Evolutionary conservation across 1,139 yeast species (phyloP), one percentile per base, ranked within the genome.

Genomic region (Protomyces lactucae-debilis): DNA sequence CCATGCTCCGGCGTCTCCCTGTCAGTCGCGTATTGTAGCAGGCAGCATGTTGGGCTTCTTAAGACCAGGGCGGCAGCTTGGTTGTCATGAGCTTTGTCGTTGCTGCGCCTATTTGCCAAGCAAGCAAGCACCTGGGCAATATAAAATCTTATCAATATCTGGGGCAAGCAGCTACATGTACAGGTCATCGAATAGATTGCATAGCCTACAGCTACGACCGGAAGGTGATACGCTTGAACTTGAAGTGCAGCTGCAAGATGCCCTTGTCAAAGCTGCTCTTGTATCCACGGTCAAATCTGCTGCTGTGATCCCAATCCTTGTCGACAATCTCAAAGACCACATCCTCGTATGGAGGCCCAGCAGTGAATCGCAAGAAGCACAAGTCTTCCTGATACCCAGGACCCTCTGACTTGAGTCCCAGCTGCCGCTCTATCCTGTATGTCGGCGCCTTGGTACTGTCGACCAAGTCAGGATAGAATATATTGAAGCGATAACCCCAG

Each of bases 401-500:
- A 3, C 65, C 59, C 18, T 46, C 53, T 45, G 43, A 61, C 64
- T 43, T 66, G 60, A 52, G 65, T 60, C 60, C 64, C 28, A 64
- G 67, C 28, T 68, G 71, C 37, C 71, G 69, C 35, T 73, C 69
- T 12, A 77, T 68, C 55, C 70, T 70, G 68, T 73, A 77, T 14
- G 74, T 71, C 0, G 79, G 79, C 1, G 73, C 70, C 23, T 67
- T 68, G 4, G 69, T 37, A 4, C 73, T 59, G 18, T 70, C 71
- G 6, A 68, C 65, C 36, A 77, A 66, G 21, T 72, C 73, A 0
- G 79, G 79, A 60, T 76, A 77, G 60, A 70, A 74, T 2, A 77
- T 70, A 60, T 76, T 75, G 69, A 77, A 77, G 55, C 71, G 70
- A 68, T 77, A 77, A 3, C 79, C 79, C 65, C 73, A 75, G n/a